These are phyloP conservation scores for Cyclotella choctawhatcheeana DNA, from an alignment of 108 stramenopile species.

Conservation along the genomic window DNA sequence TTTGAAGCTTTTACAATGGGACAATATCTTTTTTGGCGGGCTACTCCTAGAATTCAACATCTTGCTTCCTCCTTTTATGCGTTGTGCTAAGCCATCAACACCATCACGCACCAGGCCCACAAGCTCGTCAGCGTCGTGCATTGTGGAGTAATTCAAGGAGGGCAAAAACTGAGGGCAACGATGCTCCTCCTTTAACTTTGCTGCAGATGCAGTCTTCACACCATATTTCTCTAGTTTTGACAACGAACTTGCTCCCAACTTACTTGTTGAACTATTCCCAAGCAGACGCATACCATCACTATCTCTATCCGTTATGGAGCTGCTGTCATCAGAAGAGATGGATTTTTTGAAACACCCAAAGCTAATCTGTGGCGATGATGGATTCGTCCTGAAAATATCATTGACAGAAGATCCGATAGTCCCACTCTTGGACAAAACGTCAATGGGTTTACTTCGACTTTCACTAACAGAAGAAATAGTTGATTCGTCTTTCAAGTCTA, in stretches of 20 bases:
- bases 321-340: constrained; percentile 20
- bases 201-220: not conserved
- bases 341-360: constrained; percentile 3
- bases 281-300: constrained; percentile 22
- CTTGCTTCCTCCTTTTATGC: not conserved
- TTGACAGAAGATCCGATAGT: not conserved
- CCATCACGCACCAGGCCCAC: not conserved
- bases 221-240: constrained; percentile 17
- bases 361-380: not conserved
- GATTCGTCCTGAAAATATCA: not conserved
- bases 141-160: constrained; percentile 34
- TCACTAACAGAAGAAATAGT: not conserved
- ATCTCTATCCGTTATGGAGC: constrained; percentile 20
- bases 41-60: not conserved
- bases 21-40: not conserved
- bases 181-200: constrained; percentile 9
- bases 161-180: constrained; percentile 45
- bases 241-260: constrained; percentile 4
- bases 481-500: constrained; percentile 13
- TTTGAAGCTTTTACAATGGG: not conserved
- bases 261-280: constrained; percentile 6
- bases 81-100: not conserved
- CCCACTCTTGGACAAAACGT: not conserved
- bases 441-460: not conserved
- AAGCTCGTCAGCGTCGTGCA: constrained; percentile 28